Evolutionary conservation across 345 rosid genomes (phyloP).

Genomic region (Carallia brachiata): DNA sequence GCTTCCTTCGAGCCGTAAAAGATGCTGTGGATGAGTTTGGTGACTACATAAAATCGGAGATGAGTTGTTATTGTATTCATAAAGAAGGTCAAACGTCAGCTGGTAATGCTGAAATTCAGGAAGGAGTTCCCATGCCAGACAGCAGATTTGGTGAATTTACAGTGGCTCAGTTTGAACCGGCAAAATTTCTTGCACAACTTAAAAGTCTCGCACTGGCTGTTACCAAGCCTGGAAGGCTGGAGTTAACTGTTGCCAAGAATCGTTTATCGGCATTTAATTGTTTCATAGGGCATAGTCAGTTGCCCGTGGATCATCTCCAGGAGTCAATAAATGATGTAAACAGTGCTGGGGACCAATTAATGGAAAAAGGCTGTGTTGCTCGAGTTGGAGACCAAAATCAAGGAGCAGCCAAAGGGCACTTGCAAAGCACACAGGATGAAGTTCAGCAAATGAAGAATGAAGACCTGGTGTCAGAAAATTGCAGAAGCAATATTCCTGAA

Average conservation of each 20-base stretch:
- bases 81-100: slow-evolving; percentile 23
- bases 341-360: slow-evolving; percentile 10
- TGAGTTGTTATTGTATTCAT: slow-evolving; percentile 54
- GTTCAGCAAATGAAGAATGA: slow-evolving; percentile 18
- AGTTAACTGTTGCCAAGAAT: slow-evolving; percentile 41
- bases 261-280: slow-evolving; percentile 54
- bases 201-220: slow-evolving; percentile 47
- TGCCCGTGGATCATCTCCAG: slow-evolving; percentile 48
- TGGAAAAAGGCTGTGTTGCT: slow-evolving; percentile 11
- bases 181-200: slow-evolving; percentile 47
- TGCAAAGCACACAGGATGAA: slow-evolving; percentile 7
- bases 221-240: slow-evolving; percentile 45
- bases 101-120: slow-evolving; percentile 7
- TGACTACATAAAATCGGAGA: slow-evolving; percentile 44
- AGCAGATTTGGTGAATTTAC: slow-evolving; percentile 34
- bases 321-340: slow-evolving; percentile 28
- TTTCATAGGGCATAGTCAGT: slow-evolving; percentile 49
- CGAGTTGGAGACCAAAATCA: slow-evolving; percentile 9
- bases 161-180: slow-evolving; percentile 43
- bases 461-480: slow-evolving; percentile 15
- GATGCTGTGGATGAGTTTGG: slow-evolving; percentile 65
- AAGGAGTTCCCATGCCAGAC: slow-evolving; percentile 10
- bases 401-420: slow-evolving; percentile 4
- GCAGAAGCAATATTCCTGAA: slow-evolving; percentile 12
- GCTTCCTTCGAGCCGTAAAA: slow-evolving; percentile 61